These are phyloP conservation scores for Diaporthe eres DNA, from an alignment of 2,329 filamentous ascomycete genomes.

Conservation along the genomic window DNA sequence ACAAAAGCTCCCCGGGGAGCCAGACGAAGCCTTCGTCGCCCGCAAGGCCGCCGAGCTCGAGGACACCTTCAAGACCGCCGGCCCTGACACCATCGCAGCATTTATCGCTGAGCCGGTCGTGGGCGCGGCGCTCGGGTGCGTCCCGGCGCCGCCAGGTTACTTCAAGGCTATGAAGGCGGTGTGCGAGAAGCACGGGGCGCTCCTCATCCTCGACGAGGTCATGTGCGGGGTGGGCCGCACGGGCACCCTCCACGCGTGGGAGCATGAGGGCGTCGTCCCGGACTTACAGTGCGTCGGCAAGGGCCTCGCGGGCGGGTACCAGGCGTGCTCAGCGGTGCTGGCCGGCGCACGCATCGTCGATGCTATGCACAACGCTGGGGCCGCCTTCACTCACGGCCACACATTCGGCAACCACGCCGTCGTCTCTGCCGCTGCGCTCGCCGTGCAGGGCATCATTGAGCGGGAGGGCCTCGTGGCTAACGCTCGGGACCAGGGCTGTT, in stretches of 20 bases:
- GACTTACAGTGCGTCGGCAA: slow-evolving; percentile 79
- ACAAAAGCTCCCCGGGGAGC: slow-evolving; percentile 63
- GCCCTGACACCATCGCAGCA: slow-evolving; percentile 73
- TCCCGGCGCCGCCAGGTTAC: slow-evolving; percentile 77
- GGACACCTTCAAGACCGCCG: slow-evolving; percentile 71
- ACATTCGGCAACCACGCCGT: slow-evolving; percentile 74
- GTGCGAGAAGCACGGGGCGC: slow-evolving; percentile 78
- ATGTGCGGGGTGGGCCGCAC: slow-evolving; percentile 78
- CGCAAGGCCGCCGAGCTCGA: slow-evolving; percentile 74
- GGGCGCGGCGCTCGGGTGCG: slow-evolving; percentile 79
- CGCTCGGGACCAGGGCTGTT: slow-evolving; percentile 66
- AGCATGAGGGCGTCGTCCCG: slow-evolving; percentile 68
- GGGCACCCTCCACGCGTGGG: slow-evolving; percentile 73
- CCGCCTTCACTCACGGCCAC: slow-evolving; percentile 65
- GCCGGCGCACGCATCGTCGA: slow-evolving; percentile 66
- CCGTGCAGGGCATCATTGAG: slow-evolving; percentile 72
- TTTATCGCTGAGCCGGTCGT: slow-evolving; percentile 79
- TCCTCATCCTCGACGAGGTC: slow-evolving; percentile 85
- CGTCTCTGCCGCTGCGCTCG: slow-evolving; percentile 72
- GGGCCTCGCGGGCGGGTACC: slow-evolving; percentile 74
- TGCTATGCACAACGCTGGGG: slow-evolving; percentile 52
- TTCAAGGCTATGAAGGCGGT: slow-evolving; percentile 76
- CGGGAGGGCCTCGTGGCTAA: slow-evolving; percentile 72
- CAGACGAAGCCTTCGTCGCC: slow-evolving; percentile 67
- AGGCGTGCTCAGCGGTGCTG: slow-evolving; percentile 72